These are phyloP conservation scores for Botrytis fragariae DNA, from an alignment of 2,329 filamentous ascomycete genomes.

Conservation along the genomic window DNA sequence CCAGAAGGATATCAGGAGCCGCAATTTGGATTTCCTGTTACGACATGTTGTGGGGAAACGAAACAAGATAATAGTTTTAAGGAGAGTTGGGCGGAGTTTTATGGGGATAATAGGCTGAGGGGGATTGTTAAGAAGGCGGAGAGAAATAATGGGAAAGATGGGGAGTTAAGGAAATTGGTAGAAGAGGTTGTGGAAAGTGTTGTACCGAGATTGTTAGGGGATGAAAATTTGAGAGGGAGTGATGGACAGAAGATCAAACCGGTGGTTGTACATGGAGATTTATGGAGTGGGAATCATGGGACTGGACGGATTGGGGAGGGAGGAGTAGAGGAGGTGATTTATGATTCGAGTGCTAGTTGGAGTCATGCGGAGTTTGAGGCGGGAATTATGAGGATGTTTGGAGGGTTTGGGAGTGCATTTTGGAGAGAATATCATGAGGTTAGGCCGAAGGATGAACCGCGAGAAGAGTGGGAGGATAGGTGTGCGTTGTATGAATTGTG, in stretches of 20 bases:
- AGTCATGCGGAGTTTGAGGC: conserved; percentile 87
- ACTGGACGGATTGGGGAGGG: conserved; percentile 57
- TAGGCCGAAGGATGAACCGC: conserved; percentile 77
- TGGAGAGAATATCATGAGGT: conserved; percentile 73
- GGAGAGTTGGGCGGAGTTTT: conserved; percentile 80
- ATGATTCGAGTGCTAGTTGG: conserved; percentile 77
- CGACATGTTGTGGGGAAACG: conserved; percentile 85
- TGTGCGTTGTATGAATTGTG: conserved; percentile 78
- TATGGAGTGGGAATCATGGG: conserved; percentile 88
- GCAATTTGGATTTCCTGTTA: conserved; percentile 78
- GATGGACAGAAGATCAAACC: conserved; percentile 59
- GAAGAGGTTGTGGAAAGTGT: conserved; percentile 62
- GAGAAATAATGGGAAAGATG: conserved; percentile 61
- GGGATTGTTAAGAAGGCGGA: conserved; percentile 59
- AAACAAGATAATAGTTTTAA: conserved; percentile 75
- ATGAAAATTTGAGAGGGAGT: conserved; percentile 57
- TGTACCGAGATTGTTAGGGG: conserved; percentile 73
- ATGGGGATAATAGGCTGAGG: conserved; percentile 70
- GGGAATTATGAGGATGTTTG: conserved; percentile 96
- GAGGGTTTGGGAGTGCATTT: conserved; percentile 72
- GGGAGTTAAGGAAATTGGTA: conserved; percentile 60
- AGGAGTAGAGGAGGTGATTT: conserved; percentile 71
- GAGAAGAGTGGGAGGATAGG: conserved; percentile 80
- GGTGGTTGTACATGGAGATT: conserved; percentile 82
- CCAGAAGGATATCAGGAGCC: conserved; percentile 57